Base-by-base conservation (phyloP, 2,329 filamentous ascomycete species). In the Fusarium guadeloupense region DNA sequence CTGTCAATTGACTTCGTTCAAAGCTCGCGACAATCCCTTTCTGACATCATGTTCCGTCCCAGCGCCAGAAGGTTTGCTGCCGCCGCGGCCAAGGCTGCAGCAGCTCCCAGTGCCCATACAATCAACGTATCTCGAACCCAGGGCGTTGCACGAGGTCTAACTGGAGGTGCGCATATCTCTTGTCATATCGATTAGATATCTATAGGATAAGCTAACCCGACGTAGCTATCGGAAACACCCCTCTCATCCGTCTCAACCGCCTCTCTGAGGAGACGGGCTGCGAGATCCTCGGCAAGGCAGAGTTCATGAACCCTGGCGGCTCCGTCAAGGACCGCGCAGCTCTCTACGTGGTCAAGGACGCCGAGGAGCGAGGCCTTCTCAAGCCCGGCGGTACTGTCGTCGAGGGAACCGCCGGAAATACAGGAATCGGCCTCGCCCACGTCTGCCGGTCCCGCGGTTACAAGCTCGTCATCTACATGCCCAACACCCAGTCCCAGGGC, bases 381-480 rank as follows among this genome's bases (percentile, higher is more conserved):
- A 84, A 85, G 47, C 87, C 93, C 1, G 94, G 94, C 48, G 95
- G 95, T 59, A 98, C 95, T 17, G 93, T 99, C 12, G 90, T 99
- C 54, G 95, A 99, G 79, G 95, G 95, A 60, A 99, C 95, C 6
- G 95, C 95, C 1, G 95, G 95, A 47, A 99, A 98, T 82, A 99
- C 95, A 25, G 95, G 95, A 65, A 99, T 99, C 76, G 95, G 95
- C 2, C 89, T 99, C 37, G 95, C 95, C 17, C 95, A 98, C 79
- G 95, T 99, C 52, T 98, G 95, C 80, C 87, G 94, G 58, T 91
- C 89, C 31, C 90, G 89, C 70, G 95, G 94, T 34, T 98, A 99
- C 84, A 90, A 90, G 75, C 88, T 97, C 44, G 93, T 98, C 73
- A 99, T 99, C 75, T 99, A 98, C 86, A 98, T 99, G 95, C 95